phyloP scores from a whole-genome alignment of 176 grass and related monocot genomes.

The Bolboschoenus planiculmis region DNA sequence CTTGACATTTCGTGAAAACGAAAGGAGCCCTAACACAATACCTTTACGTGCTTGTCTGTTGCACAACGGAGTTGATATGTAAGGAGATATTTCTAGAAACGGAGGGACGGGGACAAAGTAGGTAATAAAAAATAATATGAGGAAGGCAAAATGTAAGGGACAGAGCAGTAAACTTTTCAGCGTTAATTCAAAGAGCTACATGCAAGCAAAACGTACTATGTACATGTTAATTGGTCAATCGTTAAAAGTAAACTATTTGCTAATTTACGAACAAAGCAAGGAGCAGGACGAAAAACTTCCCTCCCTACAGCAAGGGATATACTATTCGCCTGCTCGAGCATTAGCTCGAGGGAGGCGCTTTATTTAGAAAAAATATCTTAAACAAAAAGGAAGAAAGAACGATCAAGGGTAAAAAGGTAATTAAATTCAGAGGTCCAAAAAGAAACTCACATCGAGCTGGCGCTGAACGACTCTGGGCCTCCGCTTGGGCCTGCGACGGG shows the following conservation, averaged over 20 bases:
- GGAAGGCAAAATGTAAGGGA: background rate
- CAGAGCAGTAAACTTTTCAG: background rate
- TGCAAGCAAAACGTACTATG: background rate
- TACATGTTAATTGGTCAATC: background rate
- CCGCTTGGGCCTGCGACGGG: slow-evolving; percentile 79
- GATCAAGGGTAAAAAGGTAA: background rate
- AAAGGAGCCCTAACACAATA: background rate
- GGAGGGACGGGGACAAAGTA: background rate
- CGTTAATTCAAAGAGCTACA: background rate
- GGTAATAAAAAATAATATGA: background rate
- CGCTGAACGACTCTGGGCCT: slow-evolving; percentile 70
- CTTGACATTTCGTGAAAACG: background rate
- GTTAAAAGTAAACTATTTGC: background rate
- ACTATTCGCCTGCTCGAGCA: background rate
- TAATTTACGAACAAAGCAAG: background rate
- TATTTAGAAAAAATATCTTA: background rate
- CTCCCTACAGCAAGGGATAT: background rate
- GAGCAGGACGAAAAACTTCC: background rate
- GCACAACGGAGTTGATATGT: background rate
- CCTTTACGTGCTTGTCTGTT: background rate
- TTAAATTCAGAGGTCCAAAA: slow-evolving; percentile 28
- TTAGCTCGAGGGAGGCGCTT: background rate
- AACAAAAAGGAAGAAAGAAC: background rate
- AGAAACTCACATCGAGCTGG: slow-evolving; percentile 77
- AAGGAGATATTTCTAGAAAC: background rate